Evolutionary conservation across 2,329 filamentous ascomycete species (phyloP).

Genomic region (Botrytis hyacinthi): DNA sequence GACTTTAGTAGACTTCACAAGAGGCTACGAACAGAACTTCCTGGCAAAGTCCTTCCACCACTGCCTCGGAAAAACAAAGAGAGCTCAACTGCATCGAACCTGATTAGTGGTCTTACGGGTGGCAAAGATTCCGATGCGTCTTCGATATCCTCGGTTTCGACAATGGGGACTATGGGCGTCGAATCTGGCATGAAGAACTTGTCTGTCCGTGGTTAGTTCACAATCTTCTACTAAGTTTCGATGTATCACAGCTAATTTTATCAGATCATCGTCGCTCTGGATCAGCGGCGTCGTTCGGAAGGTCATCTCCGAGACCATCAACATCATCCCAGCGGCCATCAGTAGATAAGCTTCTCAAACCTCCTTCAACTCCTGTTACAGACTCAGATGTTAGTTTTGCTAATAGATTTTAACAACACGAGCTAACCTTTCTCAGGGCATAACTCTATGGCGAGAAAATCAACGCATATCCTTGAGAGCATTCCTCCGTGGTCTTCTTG

Average conservation of each 20-base stretch:
- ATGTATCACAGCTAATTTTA: constrained; percentile 16
- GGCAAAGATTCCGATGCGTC: constrained; percentile 67
- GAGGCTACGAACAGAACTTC: constrained; percentile 76
- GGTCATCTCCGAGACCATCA: constrained; percentile 12
- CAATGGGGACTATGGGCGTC: constrained; percentile 28
- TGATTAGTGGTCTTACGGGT: constrained; percentile 52
- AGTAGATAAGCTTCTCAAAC: constrained; percentile 13
- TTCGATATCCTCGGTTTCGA: constrained; percentile 61
- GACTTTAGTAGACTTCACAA: constrained; percentile 82
- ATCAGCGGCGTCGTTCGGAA: constrained; percentile 23
- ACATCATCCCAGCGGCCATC: constrained; percentile 21
- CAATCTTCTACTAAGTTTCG: not conserved
- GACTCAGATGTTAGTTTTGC: constrained; percentile 23
- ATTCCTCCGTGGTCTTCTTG: constrained; percentile 80
- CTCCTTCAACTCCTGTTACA: not conserved
- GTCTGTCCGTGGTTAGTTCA: constrained; percentile 43
- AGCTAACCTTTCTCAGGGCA: constrained; percentile 31
- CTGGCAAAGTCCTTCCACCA: constrained; percentile 83
- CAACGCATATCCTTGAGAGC: constrained; percentile 90
- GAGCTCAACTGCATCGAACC: constrained; percentile 61
- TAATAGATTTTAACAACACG: not conserved
- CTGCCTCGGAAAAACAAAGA: constrained; percentile 91
- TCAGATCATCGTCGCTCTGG: constrained; percentile 26
- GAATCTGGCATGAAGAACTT: constrained; percentile 39
- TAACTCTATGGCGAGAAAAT: constrained; percentile 76